phyloP scores from a whole-genome alignment of 2,329 filamentous ascomycete genomes.

The Penicillium sp. region DNA sequence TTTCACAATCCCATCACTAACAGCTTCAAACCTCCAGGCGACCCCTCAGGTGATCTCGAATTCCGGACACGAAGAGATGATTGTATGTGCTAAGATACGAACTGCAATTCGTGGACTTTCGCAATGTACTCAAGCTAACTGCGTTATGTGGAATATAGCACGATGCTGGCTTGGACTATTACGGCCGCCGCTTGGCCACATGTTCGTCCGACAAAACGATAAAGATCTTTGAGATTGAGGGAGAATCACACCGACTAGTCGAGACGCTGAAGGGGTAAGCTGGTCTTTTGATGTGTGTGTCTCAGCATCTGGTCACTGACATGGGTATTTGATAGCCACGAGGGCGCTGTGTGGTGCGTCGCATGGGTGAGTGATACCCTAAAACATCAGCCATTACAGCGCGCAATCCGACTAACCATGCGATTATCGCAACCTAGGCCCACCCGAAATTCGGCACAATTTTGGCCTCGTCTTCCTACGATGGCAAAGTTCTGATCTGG shows the following conservation, averaged over 20 bases:
- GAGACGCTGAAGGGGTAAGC: slow-evolving; percentile 90
- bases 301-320: slow-evolving; percentile 8
- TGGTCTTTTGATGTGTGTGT: neutral
- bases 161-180: slow-evolving; percentile 98
- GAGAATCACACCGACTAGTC: slow-evolving; percentile 80
- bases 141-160: slow-evolving; percentile 56
- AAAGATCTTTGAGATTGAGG: slow-evolving; percentile 98
- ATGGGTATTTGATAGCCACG: slow-evolving; percentile 62
- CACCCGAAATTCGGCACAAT: slow-evolving; percentile 99
- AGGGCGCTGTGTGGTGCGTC: slow-evolving; percentile 96
- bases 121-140: slow-evolving; percentile 4
- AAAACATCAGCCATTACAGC: neutral
- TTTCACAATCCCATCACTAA: slow-evolving; percentile 10
- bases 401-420: slow-evolving; percentile 10
- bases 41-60: slow-evolving; percentile 71
- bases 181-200: slow-evolving; percentile 90
- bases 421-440: slow-evolving; percentile 49
- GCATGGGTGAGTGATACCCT: slow-evolving; percentile 65
- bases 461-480: slow-evolving; percentile 90
- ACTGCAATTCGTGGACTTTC: slow-evolving; percentile 9
- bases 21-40: slow-evolving; percentile 48
- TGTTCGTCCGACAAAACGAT: slow-evolving; percentile 98
- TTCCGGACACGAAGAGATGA: slow-evolving; percentile 97
- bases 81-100: slow-evolving; percentile 65
- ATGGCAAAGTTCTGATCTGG: slow-evolving; percentile 98